Base-by-base conservation (phyloP, 192 early-diverging fungal genomes). In the Backusella tarrabulga region DNA sequence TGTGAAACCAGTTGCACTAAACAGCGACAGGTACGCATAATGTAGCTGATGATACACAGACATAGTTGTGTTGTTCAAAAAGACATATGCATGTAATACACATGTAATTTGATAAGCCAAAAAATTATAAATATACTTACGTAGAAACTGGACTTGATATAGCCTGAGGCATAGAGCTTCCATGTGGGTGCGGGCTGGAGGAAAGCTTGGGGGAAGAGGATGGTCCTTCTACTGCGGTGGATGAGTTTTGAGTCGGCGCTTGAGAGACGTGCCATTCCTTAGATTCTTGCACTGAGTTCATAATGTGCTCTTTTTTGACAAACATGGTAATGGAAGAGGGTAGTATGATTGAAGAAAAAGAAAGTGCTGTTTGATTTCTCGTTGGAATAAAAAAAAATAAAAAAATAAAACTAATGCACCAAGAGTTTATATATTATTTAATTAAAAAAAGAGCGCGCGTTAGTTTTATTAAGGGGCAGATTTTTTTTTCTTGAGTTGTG, bases 11-110 rank as follows among this genome's bases (percentile, higher is more conserved):
- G 71, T 72, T 72, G 40, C 71, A 72, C 71, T 72, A 72, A 72
- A 72, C 42, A 72, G 71, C 71, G 71, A 72, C 71, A 72, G 71
- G 71, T 72, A 72, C 71, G 71, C 71, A 72, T 72, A 72, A 72
- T 41, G 19, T 21, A 70, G 21, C 19, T 36, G 36, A 70, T 40
- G 36, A 41, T 70, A 42, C 36, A 72, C 71, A 50, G 15, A 36
- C 35, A 23, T 26, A 42, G 14, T 72, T 44, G 34, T 70, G 34
- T 38, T 23, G 35, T 41, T 70, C 9, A 69, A 36, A 69, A 69
- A 70, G 21, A 34, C 26, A 63, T 29, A 63, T 63, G 56, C 12
- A 63, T 56, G n/a, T 56, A 54, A 21, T 23, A 23, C 50, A 56
- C 26, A 63, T 63, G 56, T n/a, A 63, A 63, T 23, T 29, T 63